A percentile compares a stretch with the other conserved stretches of the same genome.
Evolutionary conservation across 495 filamentous ascomycete species (phyloP).

Genomic region (Pyrenula massariospora): DNA sequence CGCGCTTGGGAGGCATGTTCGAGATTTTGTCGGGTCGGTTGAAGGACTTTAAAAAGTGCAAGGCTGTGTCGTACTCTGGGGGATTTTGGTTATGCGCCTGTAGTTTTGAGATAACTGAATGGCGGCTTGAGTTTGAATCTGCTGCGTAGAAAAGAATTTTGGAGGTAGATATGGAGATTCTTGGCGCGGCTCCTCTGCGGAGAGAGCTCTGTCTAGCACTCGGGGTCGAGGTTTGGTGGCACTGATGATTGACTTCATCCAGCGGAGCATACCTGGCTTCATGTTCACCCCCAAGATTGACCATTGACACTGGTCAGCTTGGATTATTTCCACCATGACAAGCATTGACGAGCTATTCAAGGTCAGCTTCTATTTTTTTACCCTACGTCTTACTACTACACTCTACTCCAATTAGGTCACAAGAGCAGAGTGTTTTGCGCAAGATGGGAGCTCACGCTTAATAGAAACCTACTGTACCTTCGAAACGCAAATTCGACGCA

Average conservation of each 20-base stretch:
- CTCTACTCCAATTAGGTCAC: too few species aligned
- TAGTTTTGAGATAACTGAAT: background rate
- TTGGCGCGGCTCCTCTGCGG: background rate
- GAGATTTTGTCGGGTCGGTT: constrained; percentile 6
- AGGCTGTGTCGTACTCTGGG: background rate
- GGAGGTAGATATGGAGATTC: too few species aligned
- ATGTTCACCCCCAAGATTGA: too few species aligned
- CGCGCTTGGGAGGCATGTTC: constrained; percentile 30
- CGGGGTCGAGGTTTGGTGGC: too few species aligned
- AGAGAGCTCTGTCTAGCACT: too few species aligned
- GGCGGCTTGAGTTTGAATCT: too few species aligned
- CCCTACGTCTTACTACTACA: background rate
- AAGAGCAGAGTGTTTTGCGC: background rate
- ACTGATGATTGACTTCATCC: too few species aligned
- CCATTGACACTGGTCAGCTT: too few species aligned
- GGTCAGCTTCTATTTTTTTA: constrained; percentile 28
- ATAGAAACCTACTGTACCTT: constrained; percentile 32
- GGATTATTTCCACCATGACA: too few species aligned
- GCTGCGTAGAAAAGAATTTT: background rate
- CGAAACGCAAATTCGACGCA: constrained; percentile 70
- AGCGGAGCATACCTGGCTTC: too few species aligned
- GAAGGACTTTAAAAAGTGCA: background rate
- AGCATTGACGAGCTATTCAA: constrained; percentile 81
- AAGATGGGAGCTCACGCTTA: background rate
- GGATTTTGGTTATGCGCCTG: background rate